Evolutionary conservation across 192 early-diverging fungal genomes (phyloP).

Genomic region (Powellomyces hirtus): DNA sequence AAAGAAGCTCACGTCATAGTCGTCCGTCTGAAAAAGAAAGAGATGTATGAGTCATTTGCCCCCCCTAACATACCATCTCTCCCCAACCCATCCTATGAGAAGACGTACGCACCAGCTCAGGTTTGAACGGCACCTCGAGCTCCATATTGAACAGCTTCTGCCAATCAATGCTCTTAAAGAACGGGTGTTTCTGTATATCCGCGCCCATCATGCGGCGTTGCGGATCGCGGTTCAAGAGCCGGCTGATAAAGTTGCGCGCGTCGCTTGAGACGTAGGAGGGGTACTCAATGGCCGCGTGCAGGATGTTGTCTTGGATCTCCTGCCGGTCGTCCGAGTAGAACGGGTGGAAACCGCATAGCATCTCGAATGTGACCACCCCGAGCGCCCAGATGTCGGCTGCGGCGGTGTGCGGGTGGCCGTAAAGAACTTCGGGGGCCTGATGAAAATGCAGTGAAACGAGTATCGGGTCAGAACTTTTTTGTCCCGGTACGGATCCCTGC

Average conservation of each 20-base stretch:
- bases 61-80: not conserved
- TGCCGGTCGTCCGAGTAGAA: conserved; percentile 46
- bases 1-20: conserved; percentile 44
- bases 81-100: too few species aligned
- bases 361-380: conserved; percentile 55
- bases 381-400: conserved; percentile 59
- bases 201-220: conserved; percentile 32
- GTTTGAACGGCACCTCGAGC: conserved; percentile 42
- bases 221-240: conserved; percentile 36
- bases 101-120: conserved; percentile 45
- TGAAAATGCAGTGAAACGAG: not conserved
- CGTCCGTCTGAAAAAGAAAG: conserved; percentile 30
- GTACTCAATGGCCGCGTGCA: conserved; percentile 37
- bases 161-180: conserved; percentile 47
- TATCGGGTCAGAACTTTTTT: not conserved
- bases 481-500: too few species aligned
- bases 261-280: conserved; percentile 30
- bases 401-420: conserved; percentile 40
- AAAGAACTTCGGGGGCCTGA: conserved; percentile 52
- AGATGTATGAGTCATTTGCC: too few species aligned
- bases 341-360: conserved; percentile 55
- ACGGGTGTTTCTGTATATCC: conserved; percentile 42
- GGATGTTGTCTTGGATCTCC: conserved; percentile 43
- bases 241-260: conserved; percentile 32
- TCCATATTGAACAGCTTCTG: conserved; percentile 42